Conservation (phyloP, 345 rosid genomes). For the Heritiera littoralis region DNA sequence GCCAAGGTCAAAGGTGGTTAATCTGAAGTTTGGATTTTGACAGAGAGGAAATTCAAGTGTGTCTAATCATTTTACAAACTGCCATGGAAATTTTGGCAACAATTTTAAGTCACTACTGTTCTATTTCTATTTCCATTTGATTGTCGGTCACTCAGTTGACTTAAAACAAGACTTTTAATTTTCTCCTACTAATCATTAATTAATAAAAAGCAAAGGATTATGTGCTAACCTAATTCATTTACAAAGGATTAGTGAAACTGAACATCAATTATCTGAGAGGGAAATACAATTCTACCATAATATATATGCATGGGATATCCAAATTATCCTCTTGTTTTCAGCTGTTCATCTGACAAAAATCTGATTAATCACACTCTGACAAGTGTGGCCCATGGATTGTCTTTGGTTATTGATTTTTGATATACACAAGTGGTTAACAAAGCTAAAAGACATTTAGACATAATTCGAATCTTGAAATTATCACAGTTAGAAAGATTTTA, state of each 20-base stretch:
- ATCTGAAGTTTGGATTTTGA: slow-evolving; percentile 12
- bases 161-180: neutral
- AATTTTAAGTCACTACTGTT: neutral
- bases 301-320: too few relatives aligned
- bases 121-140: neutral
- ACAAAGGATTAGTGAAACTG: neutral
- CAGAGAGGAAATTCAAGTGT: slow-evolving; percentile 22
- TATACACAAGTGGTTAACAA: too few relatives aligned
- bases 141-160: slow-evolving; percentile 21
- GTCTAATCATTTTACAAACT: slow-evolving; percentile 27
- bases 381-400: neutral
- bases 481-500: too few relatives aligned
- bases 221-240: neutral
- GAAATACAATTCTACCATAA: too few relatives aligned
- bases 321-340: neutral
- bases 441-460: too few relatives aligned
- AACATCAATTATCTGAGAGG: neutral
- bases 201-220: neutral
- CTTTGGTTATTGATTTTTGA: neutral
- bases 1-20: slow-evolving; percentile 31
- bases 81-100: slow-evolving; percentile 15
- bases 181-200: neutral
- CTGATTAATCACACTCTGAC: neutral
- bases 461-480: too few relatives aligned
- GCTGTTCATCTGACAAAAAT: neutral